Conservation (phyloP, 1,139 yeast genomes). For the Geotrichum reessii region DNA sequence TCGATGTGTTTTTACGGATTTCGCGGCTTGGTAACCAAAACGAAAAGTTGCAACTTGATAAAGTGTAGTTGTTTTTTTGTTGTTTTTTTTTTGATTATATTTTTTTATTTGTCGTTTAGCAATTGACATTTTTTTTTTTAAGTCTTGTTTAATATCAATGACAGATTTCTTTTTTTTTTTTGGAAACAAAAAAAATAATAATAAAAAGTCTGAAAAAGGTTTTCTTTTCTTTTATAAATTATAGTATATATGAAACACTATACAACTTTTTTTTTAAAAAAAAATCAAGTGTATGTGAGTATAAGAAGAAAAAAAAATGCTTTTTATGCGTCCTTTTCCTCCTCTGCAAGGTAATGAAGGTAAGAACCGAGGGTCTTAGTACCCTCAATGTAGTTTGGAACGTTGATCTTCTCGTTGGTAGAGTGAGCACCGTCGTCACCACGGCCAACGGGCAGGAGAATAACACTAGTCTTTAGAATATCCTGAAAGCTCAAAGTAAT, state of each 20-base stretch:
- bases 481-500: constrained; percentile 89
- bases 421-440: constrained; percentile 99
- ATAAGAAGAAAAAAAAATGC: no score
- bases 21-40: constrained; percentile 70
- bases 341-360: constrained; percentile 72
- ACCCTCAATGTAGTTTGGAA: constrained; percentile 87
- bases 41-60: constrained; percentile 62
- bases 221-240: no score
- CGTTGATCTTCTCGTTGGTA: constrained; percentile 87
- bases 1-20: constrained; percentile 75
- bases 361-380: constrained; percentile 91
- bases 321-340: constrained; percentile 33
- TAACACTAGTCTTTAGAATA: constrained; percentile 74
- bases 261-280: no score
- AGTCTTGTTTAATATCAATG: no score
- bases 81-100: no score
- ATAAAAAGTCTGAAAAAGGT: no score
- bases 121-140: no score
- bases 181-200: no score
- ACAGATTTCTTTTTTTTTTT: no score
- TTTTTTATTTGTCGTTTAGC: no score
- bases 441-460: constrained; percentile 93
- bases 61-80: constrained; percentile 44
- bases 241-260: no score
- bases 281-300: no score